Evolutionary conservation across 2,329 filamentous ascomycete species (phyloP), one percentile per base, ranked within the genome.

Genomic region (Hypomyces rosellus): DNA sequence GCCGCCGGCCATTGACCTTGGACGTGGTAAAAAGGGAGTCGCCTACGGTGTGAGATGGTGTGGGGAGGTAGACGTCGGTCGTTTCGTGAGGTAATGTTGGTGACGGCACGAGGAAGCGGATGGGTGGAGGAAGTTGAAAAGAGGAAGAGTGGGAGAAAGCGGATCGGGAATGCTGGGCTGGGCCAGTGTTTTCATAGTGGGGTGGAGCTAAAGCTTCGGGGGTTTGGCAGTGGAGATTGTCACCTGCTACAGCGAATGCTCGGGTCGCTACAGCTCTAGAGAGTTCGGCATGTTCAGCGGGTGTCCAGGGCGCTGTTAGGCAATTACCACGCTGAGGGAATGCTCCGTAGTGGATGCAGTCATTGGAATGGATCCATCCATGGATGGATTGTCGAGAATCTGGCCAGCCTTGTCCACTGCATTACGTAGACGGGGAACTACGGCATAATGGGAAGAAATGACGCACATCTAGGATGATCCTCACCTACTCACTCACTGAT

Each of bases 1-100:
- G 70, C 74, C 69, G 67, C 73, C 70, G 75, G 73, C 74, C 79
- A 82, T 82, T 77, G 75, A 73, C 75, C 63, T 66, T 51, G 54
- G 54, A 56, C 52, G 52, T 49, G 53, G 30, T 11, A 34, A 11
- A 45, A 20, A 49, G 34, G 39, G 30, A 42, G 48, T 47, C 47
- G 47, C 37, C 51, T 34, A 53, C 43, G 48, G 47, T 36, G 48
- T 30, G 34, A 20, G 47, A 34, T 45, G 46, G 36, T 30, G 46
- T 36, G 37, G 33, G 33, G 43, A 44, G 49, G 39, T 5, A 45
- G 37, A 42, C 33, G 39, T n/a, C 7, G 13, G 20, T 14, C 25
- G 14, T 12, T 33, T 44, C 34, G 22, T 13, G 45, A 33, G 46
- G 18, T 18, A 30, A 34, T 37, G 44, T 30, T 40, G 37, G 52